Base-by-base conservation (phyloP, 345 rosid species). In the Eucalyptus regnans region DNA sequence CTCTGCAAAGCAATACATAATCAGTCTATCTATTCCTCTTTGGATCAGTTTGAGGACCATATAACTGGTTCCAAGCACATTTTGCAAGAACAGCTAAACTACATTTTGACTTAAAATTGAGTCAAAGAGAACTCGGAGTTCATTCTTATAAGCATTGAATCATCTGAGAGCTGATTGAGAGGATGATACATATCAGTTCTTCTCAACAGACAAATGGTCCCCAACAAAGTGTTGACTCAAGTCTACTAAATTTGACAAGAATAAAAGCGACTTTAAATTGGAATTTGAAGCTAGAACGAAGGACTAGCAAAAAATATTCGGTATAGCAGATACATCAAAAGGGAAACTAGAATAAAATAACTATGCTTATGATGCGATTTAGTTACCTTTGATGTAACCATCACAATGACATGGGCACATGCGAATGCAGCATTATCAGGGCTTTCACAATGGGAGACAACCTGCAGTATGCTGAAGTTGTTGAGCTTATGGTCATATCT, bases 361-460 rank as follows among this genome's bases (percentile, higher is more conserved):
- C 46, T 33, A 52, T 33, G 23, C 56, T 29, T 49, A 11, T 50
- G 83, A 88, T 25, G 31, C 23, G 0, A 79, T 9, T n/a, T 44
- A 29, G 50, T 46, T 94, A 98, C 99, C 99, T 97, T 93, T 20
- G 99, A 95, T 52, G 95, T 90, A 88, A 98, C 95, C 33, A 92
- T 92, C 91, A 95, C 96, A 87, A 96, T 94, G 87, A 96, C 97
- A 50, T 96, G 90, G 85, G 95, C 95, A 90, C 94, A 92, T 27
- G 98, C 98, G 91, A 96, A 97, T 87, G 93, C 93, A 33, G 95
- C 91, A 93, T 86, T 91, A 91, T 91, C 93, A 46, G 96, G 97
- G 91, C 92, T 94, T 91, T 88, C 94, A 91, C 95, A 92, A 87
- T 89, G 92, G 64, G 95, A 92, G 88, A 95, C 96, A 88, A 96